phyloP scores from a whole-genome alignment of 768 basidiomycete species.

The Saitozyma podzolica region DNA sequence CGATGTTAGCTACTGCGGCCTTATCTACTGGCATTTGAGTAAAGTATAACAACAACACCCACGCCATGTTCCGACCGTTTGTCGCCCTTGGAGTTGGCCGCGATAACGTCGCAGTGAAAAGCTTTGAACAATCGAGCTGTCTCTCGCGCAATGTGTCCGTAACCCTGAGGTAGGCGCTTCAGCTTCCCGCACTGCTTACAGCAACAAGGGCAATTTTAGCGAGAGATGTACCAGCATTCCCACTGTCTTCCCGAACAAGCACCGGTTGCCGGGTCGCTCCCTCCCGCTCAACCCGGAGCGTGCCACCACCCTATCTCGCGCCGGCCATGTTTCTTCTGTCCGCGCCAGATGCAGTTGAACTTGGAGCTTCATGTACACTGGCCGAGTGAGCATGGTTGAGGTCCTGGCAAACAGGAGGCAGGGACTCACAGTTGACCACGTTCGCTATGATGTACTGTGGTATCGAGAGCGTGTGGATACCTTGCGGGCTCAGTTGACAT shows the following conservation, averaged over 20 bases:
- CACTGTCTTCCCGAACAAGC: slow-evolving; percentile 39
- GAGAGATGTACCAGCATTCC: slow-evolving; percentile 41
- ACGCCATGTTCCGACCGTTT: slow-evolving; percentile 40
- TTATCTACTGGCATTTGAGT: too few relatives aligned
- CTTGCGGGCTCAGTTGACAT: neutral
- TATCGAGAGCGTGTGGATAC: slow-evolving; percentile 29
- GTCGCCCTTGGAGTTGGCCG: slow-evolving; percentile 44
- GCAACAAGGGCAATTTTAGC: neutral
- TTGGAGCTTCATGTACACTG: slow-evolving; percentile 31
- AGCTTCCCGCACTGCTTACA: neutral
- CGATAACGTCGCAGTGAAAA: slow-evolving; percentile 41
- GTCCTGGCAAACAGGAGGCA: neutral
- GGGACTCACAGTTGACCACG: slow-evolving; percentile 23
- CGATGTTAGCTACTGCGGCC: neutral
- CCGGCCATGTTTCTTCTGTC: slow-evolving; percentile 17
- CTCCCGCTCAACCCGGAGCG: slow-evolving; percentile 7
- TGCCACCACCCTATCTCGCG: slow-evolving; percentile 15
- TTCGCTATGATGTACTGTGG: slow-evolving; percentile 29
- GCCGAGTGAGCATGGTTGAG: neutral
- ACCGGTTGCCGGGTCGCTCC: slow-evolving; percentile 16
- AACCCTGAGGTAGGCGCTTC: slow-evolving; percentile 26
- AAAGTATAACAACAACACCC: slow-evolving; percentile 5
- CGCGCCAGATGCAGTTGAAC: slow-evolving; percentile 18
- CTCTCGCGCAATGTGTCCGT: slow-evolving; percentile 44
- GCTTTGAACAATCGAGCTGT: slow-evolving; percentile 41